These are phyloP conservation scores for Colletotrichum orbiculare DNA, from an alignment of 2,329 filamentous ascomycete genomes.

Conservation along the genomic window DNA sequence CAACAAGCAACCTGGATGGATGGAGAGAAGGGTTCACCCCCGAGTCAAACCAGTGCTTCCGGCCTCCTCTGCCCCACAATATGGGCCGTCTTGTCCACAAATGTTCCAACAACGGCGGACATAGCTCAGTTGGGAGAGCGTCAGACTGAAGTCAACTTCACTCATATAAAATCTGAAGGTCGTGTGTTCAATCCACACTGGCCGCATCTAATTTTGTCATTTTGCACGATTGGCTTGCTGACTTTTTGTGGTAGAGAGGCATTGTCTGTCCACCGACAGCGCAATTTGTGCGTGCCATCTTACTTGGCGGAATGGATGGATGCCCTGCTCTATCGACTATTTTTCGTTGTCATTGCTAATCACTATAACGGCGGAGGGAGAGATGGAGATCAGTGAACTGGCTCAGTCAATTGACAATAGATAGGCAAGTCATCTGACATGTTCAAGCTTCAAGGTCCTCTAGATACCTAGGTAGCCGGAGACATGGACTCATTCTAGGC, in stretches of 20 bases:
- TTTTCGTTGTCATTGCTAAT: too few species aligned
- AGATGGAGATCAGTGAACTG: too few species aligned
- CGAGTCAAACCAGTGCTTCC: constrained; percentile 8
- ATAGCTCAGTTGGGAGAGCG: constrained; percentile 25
- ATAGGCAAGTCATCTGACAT: too few species aligned
- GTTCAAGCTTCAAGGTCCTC: too few species aligned
- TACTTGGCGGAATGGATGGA: too few species aligned
- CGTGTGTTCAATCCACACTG: constrained; percentile 22
- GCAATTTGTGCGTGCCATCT: not conserved
- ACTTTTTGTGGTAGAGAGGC: not conserved
- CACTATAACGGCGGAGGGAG: too few species aligned
- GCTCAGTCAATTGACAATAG: too few species aligned
- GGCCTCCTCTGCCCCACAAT: not conserved
- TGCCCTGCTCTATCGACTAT: too few species aligned
- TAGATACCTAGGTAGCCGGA: too few species aligned
- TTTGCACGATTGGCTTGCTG: not conserved
- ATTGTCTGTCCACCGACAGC: not conserved
- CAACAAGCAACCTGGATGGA: too few species aligned
- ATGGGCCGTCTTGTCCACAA: rapidly evolving
- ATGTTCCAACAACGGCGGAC: not conserved
- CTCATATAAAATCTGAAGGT: not conserved
- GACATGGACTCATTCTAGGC: too few species aligned
- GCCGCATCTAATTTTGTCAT: constrained; percentile 7
- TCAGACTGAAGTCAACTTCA: constrained; percentile 7
- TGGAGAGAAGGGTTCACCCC: too few species aligned